Percentiles rank a stretch among this genome's conserved stretches.
phyloP scores from a whole-genome alignment of 331 rosid genomes.

The Rhamnella rubrinervis region DNA sequence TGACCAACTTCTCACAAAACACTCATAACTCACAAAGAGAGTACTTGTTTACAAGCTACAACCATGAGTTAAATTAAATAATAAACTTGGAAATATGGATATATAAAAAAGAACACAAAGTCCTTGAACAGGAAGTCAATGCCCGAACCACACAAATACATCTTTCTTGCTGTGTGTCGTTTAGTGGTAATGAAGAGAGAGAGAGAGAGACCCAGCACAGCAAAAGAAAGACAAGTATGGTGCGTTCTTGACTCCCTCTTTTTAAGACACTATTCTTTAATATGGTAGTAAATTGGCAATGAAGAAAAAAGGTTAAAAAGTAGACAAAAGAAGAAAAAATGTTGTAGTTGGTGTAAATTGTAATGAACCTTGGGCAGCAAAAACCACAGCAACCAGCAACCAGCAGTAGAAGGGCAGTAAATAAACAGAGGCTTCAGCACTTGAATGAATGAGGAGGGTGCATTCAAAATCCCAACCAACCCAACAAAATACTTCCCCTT shows the following conservation, averaged over 20 bases:
- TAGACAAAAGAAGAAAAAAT: not conserved
- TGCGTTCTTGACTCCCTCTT: constrained; percentile 96
- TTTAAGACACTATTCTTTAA: constrained; percentile 19
- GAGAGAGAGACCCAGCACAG: not conserved
- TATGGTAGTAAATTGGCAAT: not conserved
- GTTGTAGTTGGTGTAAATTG: constrained; percentile 51
- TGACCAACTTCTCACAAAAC: not conserved
- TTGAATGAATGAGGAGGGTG: constrained; percentile 44
- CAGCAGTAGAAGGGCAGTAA: constrained; percentile 40
- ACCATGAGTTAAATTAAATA: constrained; percentile 2
- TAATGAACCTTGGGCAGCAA: constrained; percentile 54
- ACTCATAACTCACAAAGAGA: not conserved
- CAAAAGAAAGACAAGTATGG: constrained; percentile 40
- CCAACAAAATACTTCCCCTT: constrained; percentile 17
- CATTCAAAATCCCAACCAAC: constrained; percentile 84
- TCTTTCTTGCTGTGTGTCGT: constrained; percentile 21
- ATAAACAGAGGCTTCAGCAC: constrained; percentile 39
- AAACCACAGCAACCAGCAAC: constrained; percentile 29
- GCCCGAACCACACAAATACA: constrained; percentile 76
- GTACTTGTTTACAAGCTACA: constrained; percentile 8
- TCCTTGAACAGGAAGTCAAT: constrained; percentile 72
- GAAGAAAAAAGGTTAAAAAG: not conserved
- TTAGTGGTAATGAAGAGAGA: not conserved
- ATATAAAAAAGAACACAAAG: constrained; percentile 17
- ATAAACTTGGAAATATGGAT: constrained; percentile 1